phyloP scores from a whole-genome alignment of 805 yeast species.

The Yarrowia divulgata region DNA sequence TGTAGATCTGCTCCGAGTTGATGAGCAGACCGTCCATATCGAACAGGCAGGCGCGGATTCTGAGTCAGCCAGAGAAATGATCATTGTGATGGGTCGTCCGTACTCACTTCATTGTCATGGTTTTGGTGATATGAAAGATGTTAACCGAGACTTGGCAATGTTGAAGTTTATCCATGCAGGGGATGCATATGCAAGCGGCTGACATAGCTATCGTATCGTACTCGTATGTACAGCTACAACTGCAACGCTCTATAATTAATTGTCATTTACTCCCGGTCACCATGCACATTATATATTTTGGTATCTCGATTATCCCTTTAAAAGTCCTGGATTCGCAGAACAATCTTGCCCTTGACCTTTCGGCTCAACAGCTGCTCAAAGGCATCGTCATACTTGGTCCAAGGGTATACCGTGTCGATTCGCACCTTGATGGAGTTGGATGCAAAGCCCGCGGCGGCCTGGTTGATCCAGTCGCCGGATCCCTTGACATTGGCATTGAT shows the following conservation, averaged over 20 bases:
- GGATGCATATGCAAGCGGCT: conserved; percentile 6
- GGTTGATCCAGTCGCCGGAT: conserved; percentile 52
- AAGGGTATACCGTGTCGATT: conserved; percentile 62
- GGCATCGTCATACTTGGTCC: conserved; percentile 61
- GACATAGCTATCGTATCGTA: too few species aligned
- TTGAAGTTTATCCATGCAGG: conserved; percentile 34
- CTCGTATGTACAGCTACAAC: too few species aligned
- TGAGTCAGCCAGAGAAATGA: not conserved
- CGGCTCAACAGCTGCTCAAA: conserved; percentile 57
- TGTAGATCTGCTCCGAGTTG: conserved; percentile 91
- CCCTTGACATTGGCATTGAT: conserved; percentile 43
- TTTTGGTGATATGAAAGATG: conserved; percentile 10
- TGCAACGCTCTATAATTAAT: too few species aligned
- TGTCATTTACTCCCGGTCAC: too few species aligned
- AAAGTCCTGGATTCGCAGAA: conserved; percentile 52
- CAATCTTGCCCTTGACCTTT: conserved; percentile 70
- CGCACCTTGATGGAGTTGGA: conserved; percentile 56
- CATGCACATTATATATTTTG: not conserved
- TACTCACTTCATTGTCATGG: conserved; percentile 10
- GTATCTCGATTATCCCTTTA: conserved; percentile 16
- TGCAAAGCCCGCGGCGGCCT: conserved; percentile 57
- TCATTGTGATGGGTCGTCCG: not conserved
- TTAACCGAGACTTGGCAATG: conserved; percentile 10
- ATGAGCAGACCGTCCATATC: conserved; percentile 94
- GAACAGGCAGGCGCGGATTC: conserved; percentile 71